phyloP scores from a whole-genome alignment of 805 yeast species.

The Myxozyma neglecta region DNA sequence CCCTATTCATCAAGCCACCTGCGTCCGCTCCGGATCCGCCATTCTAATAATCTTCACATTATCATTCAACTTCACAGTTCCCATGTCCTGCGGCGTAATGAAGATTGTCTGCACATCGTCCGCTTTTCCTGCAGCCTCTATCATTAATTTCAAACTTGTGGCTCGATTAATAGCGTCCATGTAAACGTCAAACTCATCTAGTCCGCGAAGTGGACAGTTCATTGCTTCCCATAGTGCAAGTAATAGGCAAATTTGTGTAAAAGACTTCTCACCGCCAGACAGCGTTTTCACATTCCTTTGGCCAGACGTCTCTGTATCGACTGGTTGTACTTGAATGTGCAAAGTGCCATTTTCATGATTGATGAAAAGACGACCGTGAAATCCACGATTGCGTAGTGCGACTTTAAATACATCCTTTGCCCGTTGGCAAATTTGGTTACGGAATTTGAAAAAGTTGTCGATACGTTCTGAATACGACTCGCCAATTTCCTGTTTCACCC shows the following conservation, averaged over 20 bases:
- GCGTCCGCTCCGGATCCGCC: constrained; percentile 39
- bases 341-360: constrained; percentile 46
- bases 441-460: constrained; percentile 26
- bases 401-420: constrained; percentile 38
- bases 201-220: constrained; percentile 82
- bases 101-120: constrained; percentile 81
- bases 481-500: neutral
- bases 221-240: constrained; percentile 91
- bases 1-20: neutral
- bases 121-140: constrained; percentile 62
- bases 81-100: constrained; percentile 91
- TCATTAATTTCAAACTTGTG: constrained; percentile 70
- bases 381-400: constrained; percentile 56
- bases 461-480: constrained; percentile 23
- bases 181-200: constrained; percentile 94
- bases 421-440: constrained; percentile 31
- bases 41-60: constrained; percentile 44
- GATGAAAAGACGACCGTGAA: constrained; percentile 69
- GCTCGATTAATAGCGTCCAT: constrained; percentile 93
- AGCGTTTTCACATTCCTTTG: constrained; percentile 74
- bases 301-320: constrained; percentile 45
- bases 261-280: constrained; percentile 97
- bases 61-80: constrained; percentile 60
- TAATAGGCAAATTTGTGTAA: constrained; percentile 83
- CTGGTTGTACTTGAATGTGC: constrained; percentile 16